Conservation (phyloP, 306 rosid species). For the Oxytropis ochrocephala region DNA sequence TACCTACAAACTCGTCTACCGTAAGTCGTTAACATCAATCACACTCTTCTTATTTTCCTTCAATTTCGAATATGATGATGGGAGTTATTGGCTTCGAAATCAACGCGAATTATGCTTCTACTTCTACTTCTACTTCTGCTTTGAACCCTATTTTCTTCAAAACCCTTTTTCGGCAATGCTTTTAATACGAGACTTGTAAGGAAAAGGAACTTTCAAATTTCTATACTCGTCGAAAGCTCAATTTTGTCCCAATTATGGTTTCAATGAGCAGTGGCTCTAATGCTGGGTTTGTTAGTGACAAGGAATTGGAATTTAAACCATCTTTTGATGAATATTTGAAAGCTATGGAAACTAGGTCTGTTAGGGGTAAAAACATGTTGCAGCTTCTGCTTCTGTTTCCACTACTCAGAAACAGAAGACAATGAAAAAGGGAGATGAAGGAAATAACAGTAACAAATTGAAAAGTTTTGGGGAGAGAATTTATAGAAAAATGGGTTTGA, state of each 20-base stretch:
- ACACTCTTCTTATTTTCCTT: neutral
- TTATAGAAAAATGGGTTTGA: constrained; percentile 16
- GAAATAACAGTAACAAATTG: neutral
- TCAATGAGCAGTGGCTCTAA: constrained; percentile 34
- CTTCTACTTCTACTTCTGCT: constrained; percentile 19
- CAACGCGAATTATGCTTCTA: constrained; percentile 17
- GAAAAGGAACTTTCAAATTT: constrained; percentile 8
- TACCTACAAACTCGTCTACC: neutral
- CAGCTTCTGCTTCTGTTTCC: neutral
- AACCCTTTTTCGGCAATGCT: constrained; percentile 30
- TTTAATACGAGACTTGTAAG: constrained; percentile 17
- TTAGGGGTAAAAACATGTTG: constrained; percentile 17
- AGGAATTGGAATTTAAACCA: constrained; percentile 61
- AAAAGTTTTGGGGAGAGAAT: constrained; percentile 10
- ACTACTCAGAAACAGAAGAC: constrained; percentile 23
- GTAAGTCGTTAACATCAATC: neutral
- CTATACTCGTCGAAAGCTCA: constrained; percentile 11
- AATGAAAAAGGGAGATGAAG: constrained; percentile 23
- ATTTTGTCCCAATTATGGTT: constrained; percentile 31
- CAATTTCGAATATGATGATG: constrained; percentile 16
- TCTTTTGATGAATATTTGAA: constrained; percentile 74
- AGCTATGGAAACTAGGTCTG: constrained; percentile 65
- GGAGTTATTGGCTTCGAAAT: constrained; percentile 35
- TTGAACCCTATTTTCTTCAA: constrained; percentile 24
- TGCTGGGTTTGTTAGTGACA: constrained; percentile 28